phyloP scores from a whole-genome alignment of 495 filamentous ascomycete genomes.

The Opeltia flavorubescens region DNA sequence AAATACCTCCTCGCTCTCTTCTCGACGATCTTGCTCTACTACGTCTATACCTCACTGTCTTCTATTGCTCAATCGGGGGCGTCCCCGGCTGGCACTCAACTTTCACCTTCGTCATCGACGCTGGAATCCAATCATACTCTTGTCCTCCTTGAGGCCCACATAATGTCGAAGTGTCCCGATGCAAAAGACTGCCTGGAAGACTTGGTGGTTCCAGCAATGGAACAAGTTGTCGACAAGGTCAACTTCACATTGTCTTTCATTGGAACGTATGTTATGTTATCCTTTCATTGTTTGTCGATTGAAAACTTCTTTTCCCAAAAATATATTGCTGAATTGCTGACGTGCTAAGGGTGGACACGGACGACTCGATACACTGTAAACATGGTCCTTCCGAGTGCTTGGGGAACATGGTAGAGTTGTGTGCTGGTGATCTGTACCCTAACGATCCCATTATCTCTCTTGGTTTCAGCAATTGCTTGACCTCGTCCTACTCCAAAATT shows the following conservation, averaged over 20 bases:
- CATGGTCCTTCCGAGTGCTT: slow-evolving; percentile 87
- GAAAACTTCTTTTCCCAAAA: neutral
- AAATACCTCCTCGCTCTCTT: neutral
- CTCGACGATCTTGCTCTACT: neutral
- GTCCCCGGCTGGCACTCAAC: neutral
- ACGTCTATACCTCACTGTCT: neutral
- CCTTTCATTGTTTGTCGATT: neutral
- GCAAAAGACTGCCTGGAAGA: slow-evolving; percentile 66
- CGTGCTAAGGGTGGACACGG: slow-evolving; percentile 7
- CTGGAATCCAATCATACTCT: slow-evolving; percentile 12
- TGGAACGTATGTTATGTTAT: slow-evolving; percentile 41
- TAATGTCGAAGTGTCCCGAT: slow-evolving; percentile 94
- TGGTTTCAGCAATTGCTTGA: slow-evolving; percentile 83
- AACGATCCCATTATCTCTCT: slow-evolving; percentile 74
- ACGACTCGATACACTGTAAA: slow-evolving; percentile 62
- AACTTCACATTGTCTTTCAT: slow-evolving; percentile 87
- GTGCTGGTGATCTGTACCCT: slow-evolving; percentile 60
- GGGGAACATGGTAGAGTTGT: slow-evolving; percentile 87
- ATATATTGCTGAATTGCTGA: neutral
- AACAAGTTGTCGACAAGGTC: slow-evolving; percentile 64
- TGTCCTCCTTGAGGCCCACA: slow-evolving; percentile 77
- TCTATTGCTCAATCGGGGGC: neutral
- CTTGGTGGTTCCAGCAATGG: slow-evolving; percentile 76
- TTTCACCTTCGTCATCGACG: neutral
- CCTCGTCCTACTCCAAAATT: slow-evolving; percentile 54